Percentiles rank a stretch among this genome's conserved stretches.
These are phyloP conservation scores for Penicillium hordei DNA, from an alignment of 2,329 filamentous ascomycete genomes.

Conservation along the genomic window DNA sequence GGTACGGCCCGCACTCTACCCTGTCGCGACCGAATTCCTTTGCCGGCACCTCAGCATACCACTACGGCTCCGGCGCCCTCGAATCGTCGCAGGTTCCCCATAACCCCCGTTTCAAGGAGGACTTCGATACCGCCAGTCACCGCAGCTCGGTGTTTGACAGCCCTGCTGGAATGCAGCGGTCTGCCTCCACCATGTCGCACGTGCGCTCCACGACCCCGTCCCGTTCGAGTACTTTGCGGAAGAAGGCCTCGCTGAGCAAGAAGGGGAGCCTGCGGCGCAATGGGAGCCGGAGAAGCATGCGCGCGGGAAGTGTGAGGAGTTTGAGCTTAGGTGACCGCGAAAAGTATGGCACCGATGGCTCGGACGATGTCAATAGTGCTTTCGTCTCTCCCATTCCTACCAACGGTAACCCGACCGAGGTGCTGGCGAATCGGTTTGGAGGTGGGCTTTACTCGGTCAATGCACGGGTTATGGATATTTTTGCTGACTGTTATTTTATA, in stretches of 20 bases:
- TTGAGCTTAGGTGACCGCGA: conserved; percentile 67
- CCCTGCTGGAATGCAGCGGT: conserved; percentile 36
- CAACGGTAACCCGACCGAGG: conserved; percentile 80
- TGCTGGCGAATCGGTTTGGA: conserved; percentile 84
- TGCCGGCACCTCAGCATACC: conserved; percentile 39
- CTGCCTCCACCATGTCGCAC: conserved; percentile 45
- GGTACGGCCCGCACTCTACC: conserved; percentile 32
- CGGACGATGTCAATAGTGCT: conserved; percentile 71
- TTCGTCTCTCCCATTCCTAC: conserved; percentile 91
- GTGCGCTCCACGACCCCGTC: conserved; percentile 43
- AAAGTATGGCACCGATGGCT: conserved; percentile 46
- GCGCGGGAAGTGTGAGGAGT: conserved; percentile 82
- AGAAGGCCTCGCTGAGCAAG: conserved; percentile 76
- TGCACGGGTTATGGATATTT: not conserved
- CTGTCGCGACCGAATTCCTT: conserved; percentile 45
- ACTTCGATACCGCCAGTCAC: conserved; percentile 37
- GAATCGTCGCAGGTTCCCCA: conserved; percentile 36
- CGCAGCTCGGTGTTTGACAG: conserved; percentile 37
- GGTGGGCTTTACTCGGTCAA: conserved; percentile 48
- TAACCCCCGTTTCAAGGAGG: conserved; percentile 42
- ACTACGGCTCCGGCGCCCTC: conserved; percentile 35
- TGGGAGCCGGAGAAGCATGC: conserved; percentile 75
- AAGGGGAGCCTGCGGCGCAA: conserved; percentile 74
- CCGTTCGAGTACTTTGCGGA: conserved; percentile 76
- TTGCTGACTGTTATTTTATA: conserved; percentile 38